Evolutionary conservation across 2,329 filamentous ascomycete species (phyloP).

Genomic region (Orbilia oligospora): DNA sequence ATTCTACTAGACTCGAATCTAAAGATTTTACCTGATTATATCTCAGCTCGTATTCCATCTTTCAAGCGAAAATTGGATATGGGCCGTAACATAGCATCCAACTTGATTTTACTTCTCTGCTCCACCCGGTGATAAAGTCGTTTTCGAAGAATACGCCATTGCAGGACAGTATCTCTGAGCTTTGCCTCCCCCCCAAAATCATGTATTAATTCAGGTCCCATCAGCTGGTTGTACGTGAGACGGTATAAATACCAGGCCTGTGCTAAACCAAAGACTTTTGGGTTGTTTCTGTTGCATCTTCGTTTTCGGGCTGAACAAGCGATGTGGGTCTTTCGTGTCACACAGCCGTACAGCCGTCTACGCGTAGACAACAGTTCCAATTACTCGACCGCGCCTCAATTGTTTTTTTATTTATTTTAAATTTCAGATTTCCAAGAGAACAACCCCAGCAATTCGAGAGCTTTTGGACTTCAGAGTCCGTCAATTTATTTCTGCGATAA

Average conservation of each 20-base stretch:
- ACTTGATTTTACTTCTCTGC: too few species aligned
- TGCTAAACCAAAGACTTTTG: neutral
- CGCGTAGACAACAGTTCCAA: neutral
- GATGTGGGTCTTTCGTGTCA: neutral
- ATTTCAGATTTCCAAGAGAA: neutral
- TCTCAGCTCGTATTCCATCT: neutral
- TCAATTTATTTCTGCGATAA: neutral
- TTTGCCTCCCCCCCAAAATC: neutral
- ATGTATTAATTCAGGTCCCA: neutral
- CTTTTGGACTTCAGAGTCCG: neutral
- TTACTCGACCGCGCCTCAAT: neutral
- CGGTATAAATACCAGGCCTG: neutral
- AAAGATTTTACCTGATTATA: too few species aligned
- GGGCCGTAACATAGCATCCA: too few species aligned
- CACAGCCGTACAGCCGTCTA: neutral
- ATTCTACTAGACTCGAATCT: too few species aligned
- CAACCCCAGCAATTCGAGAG: neutral
- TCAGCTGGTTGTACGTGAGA: too few species aligned
- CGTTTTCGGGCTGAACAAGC: neutral
- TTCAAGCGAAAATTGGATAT: neutral
- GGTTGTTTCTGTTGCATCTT: slow-evolving; percentile 12
- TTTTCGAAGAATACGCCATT: neutral
- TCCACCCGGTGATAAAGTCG: neutral
- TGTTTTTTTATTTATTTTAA: neutral
- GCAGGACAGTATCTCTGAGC: too few species aligned